Evolutionary conservation across 1,284 basidiomycete species (phyloP).

Genomic region (Neonothopanus nambi): DNA sequence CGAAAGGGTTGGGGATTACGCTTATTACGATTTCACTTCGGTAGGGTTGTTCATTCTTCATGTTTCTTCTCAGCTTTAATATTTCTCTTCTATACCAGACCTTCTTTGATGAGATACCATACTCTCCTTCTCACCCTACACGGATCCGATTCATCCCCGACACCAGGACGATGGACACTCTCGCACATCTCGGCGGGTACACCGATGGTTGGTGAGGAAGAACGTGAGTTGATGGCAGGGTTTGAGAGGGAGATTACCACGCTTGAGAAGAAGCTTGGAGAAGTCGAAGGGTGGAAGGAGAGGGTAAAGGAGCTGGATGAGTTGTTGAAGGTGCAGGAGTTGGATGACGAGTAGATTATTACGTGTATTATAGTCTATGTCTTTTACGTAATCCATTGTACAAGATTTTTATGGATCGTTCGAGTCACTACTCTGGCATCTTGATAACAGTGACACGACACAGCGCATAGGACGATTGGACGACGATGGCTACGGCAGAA

Average conservation of each 20-base stretch:
- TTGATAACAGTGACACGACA: too few species aligned
- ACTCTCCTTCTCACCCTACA: slow-evolving; percentile 76
- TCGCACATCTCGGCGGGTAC: slow-evolving; percentile 24
- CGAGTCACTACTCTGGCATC: too few species aligned
- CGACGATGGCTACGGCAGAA: slow-evolving; percentile 33
- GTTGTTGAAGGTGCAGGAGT: slow-evolving; percentile 39
- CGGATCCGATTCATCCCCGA: slow-evolving; percentile 47
- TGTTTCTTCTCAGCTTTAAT: background rate
- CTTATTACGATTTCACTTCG: slow-evolving; percentile 89
- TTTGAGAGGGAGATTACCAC: slow-evolving; percentile 69
- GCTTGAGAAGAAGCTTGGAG: slow-evolving; percentile 65
- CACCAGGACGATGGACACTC: slow-evolving; percentile 59
- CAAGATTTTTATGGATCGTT: too few species aligned
- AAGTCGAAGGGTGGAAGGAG: slow-evolving; percentile 68
- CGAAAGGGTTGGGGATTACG: slow-evolving; percentile 90
- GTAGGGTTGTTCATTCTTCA: slow-evolving; percentile 29
- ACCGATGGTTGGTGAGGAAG: slow-evolving; percentile 62
- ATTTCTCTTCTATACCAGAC: slow-evolving; percentile 42
- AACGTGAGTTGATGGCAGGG: slow-evolving; percentile 40
- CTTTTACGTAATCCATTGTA: too few species aligned
- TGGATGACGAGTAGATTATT: background rate
- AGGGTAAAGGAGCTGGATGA: slow-evolving; percentile 58
- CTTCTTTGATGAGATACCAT: slow-evolving; percentile 83
- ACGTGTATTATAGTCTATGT: too few species aligned
- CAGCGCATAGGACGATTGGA: too few species aligned